Evolutionary conservation across 2,329 filamentous ascomycete species (phyloP).

Genomic region (Fusarium acutatum): DNA sequence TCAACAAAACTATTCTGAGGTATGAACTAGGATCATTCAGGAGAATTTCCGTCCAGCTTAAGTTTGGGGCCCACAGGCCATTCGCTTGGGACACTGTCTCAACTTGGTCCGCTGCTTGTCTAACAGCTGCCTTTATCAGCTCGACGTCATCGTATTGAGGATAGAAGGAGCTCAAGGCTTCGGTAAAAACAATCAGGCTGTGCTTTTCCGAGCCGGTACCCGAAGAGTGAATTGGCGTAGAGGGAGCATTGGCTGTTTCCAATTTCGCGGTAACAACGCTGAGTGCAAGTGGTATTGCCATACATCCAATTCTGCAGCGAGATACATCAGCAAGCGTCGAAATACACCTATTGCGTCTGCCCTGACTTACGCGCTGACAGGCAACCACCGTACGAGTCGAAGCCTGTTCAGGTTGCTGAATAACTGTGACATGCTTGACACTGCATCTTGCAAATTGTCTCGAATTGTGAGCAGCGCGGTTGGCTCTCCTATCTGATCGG

Average conservation of each 20-base stretch:
- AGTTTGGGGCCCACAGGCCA: not conserved
- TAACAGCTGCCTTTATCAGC: not conserved
- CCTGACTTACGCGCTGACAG: not conserved
- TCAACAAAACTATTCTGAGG: not conserved
- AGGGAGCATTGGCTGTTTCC: not conserved
- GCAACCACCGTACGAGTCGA: not conserved
- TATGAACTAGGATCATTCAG: not conserved
- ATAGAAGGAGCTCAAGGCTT: not conserved
- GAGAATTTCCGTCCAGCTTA: not conserved
- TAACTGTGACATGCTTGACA: not conserved
- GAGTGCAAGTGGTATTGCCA: not conserved
- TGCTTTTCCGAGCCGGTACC: not conserved
- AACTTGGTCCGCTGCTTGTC: not conserved
- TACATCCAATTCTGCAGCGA: not conserved
- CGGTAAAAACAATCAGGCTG: not conserved
- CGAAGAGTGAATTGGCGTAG: not conserved
- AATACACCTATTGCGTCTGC: not conserved
- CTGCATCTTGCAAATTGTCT: not conserved
- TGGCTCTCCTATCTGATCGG: not conserved
- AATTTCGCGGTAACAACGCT: not conserved
- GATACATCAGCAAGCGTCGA: not conserved
- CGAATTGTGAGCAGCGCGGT: not conserved
- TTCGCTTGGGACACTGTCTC: not conserved
- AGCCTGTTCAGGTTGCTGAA: not conserved
- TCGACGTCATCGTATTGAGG: not conserved